Evolutionary conservation across 352 stramenopile species (phyloP).

Genomic region (Pythium aquatile): DNA sequence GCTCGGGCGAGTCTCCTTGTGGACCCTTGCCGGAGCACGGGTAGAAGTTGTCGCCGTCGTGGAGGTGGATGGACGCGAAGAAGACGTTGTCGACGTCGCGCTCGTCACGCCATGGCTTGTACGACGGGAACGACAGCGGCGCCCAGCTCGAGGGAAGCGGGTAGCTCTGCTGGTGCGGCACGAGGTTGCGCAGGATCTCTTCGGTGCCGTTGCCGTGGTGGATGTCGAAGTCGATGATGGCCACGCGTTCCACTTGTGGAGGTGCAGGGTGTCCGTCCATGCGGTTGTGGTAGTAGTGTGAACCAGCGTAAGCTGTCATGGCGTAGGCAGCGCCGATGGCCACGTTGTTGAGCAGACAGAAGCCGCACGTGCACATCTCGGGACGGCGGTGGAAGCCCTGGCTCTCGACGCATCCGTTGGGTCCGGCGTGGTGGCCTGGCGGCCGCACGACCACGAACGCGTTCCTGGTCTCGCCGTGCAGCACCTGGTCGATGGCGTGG

Average conservation of each 20-base stretch:
- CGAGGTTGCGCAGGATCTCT: conserved; percentile 61
- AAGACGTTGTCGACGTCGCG: conserved; percentile 63
- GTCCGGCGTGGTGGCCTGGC: conserved; percentile 57
- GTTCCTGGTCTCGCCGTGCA: conserved; percentile 39
- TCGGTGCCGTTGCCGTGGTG: conserved; percentile 68
- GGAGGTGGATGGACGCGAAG: conserved; percentile 63
- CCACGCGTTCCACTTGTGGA: conserved; percentile 39
- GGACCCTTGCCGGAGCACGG: conserved; percentile 51
- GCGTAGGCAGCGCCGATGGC: conserved; percentile 60
- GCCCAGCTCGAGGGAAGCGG: conserved; percentile 60
- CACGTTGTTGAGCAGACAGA: conserved; percentile 73
- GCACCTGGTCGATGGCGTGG: conserved; percentile 63
- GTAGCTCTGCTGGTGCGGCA: conserved; percentile 62
- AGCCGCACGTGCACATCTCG: conserved; percentile 63
- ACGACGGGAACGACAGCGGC: conserved; percentile 54
- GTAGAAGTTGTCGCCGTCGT: conserved; percentile 67
- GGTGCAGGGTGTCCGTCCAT: conserved; percentile 10
- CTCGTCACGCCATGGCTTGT: conserved; percentile 69
- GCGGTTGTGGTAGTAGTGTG: conserved; percentile 43
- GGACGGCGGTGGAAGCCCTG: conserved; percentile 49
- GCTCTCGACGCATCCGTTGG: conserved; percentile 57
- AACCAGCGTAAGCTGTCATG: conserved; percentile 43
- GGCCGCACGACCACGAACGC: conserved; percentile 61
- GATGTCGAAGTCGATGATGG: conserved; percentile 73
- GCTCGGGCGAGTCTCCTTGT: conserved; percentile 47